These are phyloP conservation scores for Echeveria elegans DNA, from an alignment of 164 flowering plant genomes.

Conservation along the genomic window DNA sequence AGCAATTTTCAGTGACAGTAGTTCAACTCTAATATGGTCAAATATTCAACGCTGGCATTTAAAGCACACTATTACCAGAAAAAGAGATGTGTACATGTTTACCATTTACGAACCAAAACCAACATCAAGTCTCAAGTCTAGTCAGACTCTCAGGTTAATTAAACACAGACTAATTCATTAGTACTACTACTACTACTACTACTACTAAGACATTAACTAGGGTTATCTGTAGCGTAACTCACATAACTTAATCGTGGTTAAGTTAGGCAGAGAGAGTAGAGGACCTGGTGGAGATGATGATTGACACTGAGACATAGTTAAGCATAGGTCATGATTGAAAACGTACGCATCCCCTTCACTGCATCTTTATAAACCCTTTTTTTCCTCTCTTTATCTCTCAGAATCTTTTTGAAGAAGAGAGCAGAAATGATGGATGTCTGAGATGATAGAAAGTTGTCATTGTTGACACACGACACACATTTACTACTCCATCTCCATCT, in stretches of 20 bases:
- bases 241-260: no score
- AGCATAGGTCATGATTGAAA: conserved; percentile 2
- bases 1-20: not conserved
- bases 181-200: no score
- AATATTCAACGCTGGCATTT: not conserved
- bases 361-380: not conserved
- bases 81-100: not conserved
- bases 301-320: not conserved
- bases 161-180: not conserved
- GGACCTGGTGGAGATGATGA: not conserved
- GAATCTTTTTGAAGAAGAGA: not conserved
- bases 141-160: not conserved
- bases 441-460: no score
- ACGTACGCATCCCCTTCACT: not conserved
- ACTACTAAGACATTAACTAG: no score
- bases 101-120: not conserved
- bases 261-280: not conserved
- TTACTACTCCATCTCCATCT: no score
- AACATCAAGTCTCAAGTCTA: not conserved
- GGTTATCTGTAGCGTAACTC: not conserved
- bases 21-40: not conserved
- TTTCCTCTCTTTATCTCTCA: not conserved
- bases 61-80: not conserved
- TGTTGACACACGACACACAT: not conserved
- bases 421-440: conserved; percentile 6